phyloP scores from a whole-genome alignment of 2,329 filamentous ascomycete species.

The Xylariomycetidae sp. region DNA sequence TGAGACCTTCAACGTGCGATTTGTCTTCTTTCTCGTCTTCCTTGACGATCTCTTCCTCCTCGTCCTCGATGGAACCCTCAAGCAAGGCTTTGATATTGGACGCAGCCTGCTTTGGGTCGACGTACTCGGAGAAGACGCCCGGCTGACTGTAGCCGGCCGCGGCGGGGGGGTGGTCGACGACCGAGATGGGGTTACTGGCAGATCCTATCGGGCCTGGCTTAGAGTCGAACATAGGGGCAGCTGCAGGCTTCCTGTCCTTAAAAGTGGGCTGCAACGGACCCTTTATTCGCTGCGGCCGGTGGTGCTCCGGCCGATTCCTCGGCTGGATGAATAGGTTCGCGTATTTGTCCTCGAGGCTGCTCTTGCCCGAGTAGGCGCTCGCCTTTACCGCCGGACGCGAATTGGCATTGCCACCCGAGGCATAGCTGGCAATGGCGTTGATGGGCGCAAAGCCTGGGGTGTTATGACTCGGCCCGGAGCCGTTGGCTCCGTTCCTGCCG shows the following conservation, averaged over 20 bases:
- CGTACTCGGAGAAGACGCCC: constrained; percentile 52
- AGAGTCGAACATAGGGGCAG: constrained; percentile 44
- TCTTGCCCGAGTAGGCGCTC: constrained; percentile 14
- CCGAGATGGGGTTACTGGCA: constrained; percentile 24
- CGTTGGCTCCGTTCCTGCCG: too few species aligned
- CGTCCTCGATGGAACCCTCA: constrained; percentile 73
- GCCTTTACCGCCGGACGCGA: constrained; percentile 24
- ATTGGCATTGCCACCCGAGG: too few species aligned
- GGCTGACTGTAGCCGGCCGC: constrained; percentile 30
- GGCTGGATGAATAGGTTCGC: constrained; percentile 47
- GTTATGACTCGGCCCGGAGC: too few species aligned
- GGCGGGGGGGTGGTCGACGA: constrained; percentile 18
- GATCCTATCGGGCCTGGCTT: constrained; percentile 22
- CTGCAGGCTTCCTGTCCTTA: constrained; percentile 40
- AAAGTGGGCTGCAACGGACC: constrained; percentile 43
- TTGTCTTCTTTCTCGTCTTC: constrained; percentile 44
- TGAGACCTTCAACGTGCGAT: constrained; percentile 71
- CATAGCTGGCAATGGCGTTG: constrained; percentile 1
- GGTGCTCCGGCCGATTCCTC: constrained; percentile 51
- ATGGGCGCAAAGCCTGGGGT: constrained; percentile 9
- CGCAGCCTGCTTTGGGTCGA: constrained; percentile 65
- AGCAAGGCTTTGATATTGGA: constrained; percentile 77
- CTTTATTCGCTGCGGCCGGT: constrained; percentile 42
- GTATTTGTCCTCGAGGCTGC: constrained; percentile 46
- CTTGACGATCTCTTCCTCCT: constrained; percentile 42